Evolutionary conservation across 2,329 filamentous ascomycete genomes (phyloP), one percentile per base, ranked within the genome.

Genomic region (Leptographium radiaticola): DNA sequence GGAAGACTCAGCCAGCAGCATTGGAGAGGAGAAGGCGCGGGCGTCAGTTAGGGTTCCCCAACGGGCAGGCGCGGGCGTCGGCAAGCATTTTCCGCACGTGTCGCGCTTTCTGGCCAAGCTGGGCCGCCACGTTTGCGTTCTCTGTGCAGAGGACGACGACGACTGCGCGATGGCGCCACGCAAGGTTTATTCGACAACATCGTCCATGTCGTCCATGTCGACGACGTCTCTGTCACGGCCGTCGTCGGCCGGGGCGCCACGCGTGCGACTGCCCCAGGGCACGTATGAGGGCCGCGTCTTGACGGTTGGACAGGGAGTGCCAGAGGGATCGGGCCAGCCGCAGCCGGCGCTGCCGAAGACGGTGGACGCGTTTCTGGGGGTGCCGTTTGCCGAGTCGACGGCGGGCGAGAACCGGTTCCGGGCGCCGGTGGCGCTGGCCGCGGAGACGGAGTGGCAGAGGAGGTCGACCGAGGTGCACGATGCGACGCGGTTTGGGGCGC

Each of bases 311-410:
- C 55, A 56, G 40, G 54, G 54, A 10, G 47, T 55, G 20, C 20
- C 48, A 6, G 56, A 55, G 16, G 33, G 36, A 5, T 25, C 25
- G 7, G 33, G n/a, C 16, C 30, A 12, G 20, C 50, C 5, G 48
- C 54, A 12, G 34, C 53, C 31, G 8, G 33, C 42, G 25, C 49
- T 52, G 15, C 53, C 54, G 12, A 8, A 30, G 25, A 39, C 67
- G 16, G 59, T 79, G 44, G 72, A 77, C 43, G 68, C 68, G 12
- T 79, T 73, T 62, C 68, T 71, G 46, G 74, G 74, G 50, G 68
- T 79, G 34, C 74, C 75, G 0, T 79, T 71, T 57, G 76, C 73
- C 16, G 64, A 70, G 59, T 59, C 62, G n/a, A 67, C 69, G 1
- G 62, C 60, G 6, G 68, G 66, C 25, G 64, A 64, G 61, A 74